phyloP scores from a whole-genome alignment of 257 asterid genomes.

The Salvia splendens region DNA sequence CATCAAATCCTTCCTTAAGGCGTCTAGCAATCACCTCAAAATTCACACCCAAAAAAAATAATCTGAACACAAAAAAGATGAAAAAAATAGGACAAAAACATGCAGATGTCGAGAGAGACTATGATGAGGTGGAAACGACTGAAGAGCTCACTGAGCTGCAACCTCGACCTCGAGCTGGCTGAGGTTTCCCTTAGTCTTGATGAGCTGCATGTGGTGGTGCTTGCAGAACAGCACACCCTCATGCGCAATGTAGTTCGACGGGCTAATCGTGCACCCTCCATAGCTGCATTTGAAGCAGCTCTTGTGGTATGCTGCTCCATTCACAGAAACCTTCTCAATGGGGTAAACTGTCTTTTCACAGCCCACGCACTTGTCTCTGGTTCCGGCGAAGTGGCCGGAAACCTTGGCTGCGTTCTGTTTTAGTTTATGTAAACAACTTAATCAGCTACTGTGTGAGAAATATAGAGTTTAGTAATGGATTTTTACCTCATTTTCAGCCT shows the following conservation, averaged over 20 bases:
- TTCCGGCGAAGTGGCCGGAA: conserved; percentile 62
- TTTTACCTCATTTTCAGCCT: conserved; percentile 58
- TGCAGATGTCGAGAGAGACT: conserved; percentile 16
- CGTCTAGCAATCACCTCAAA: conserved; percentile 12
- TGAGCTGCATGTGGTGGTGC: conserved; percentile 73
- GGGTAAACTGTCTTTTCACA: conserved; percentile 73
- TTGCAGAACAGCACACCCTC: conserved; percentile 77
- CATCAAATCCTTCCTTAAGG: conserved; percentile 20
- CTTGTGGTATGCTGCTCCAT: conserved; percentile 66
- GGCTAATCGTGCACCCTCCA: conserved; percentile 81
- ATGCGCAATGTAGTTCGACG: conserved; percentile 71
- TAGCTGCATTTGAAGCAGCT: conserved; percentile 73
- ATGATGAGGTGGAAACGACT: not conserved
- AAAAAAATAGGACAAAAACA: not conserved
- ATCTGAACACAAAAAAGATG: not conserved
- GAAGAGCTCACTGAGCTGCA: conserved; percentile 21
- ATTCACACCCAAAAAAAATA: conserved; percentile 6
- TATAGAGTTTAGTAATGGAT: too few relatives aligned
- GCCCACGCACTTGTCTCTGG: conserved; percentile 68
- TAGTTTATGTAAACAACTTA: too few relatives aligned
- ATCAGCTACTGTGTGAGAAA: too few relatives aligned
- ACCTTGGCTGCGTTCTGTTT: conserved; percentile 44
- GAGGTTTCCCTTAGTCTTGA: conserved; percentile 65
- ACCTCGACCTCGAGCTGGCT: conserved; percentile 65
- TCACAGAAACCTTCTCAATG: conserved; percentile 68